Evolutionary conservation across 1,284 basidiomycete genomes (phyloP).

Genomic region (Apiotrichum laibachii): DNA sequence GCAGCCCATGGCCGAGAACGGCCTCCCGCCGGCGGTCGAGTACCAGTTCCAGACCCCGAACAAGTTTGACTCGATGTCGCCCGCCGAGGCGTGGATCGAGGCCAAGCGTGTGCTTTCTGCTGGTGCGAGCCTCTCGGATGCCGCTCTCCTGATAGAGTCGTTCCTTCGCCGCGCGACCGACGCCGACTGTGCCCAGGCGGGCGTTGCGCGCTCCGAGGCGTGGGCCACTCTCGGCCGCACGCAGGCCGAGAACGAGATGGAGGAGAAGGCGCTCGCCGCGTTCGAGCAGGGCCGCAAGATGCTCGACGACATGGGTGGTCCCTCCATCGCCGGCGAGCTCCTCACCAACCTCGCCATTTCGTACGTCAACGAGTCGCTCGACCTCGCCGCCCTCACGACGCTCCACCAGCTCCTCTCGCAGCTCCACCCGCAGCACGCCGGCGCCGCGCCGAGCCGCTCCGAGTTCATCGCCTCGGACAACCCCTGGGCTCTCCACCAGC

Average conservation of each 20-base stretch:
- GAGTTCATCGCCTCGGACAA: conserved; percentile 50
- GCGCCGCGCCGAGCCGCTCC: conserved; percentile 38
- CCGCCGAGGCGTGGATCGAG: conserved; percentile 30
- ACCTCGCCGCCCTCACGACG: conserved; percentile 81
- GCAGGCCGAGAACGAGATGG: conserved; percentile 89
- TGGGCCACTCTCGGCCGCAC: conserved; percentile 94
- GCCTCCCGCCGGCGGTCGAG: conserved; percentile 65
- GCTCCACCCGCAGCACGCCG: conserved; percentile 65
- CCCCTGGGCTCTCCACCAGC: conserved; percentile 81
- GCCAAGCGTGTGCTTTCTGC: conserved; percentile 60
- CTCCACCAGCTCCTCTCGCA: conserved; percentile 82
- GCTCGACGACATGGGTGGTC: conserved; percentile 63
- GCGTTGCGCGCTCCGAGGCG: conserved; percentile 63
- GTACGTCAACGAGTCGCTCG: conserved; percentile 93
- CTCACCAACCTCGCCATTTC: conserved; percentile 92
- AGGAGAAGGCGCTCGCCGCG: conserved; percentile 57
- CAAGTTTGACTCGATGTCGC: conserved; percentile 19
- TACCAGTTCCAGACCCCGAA: conserved; percentile 68
- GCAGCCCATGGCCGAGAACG: conserved; percentile 58
- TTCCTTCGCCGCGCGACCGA: conserved; percentile 60
- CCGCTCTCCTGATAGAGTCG: conserved; percentile 77
- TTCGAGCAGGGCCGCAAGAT: conserved; percentile 68
- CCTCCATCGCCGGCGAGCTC: conserved; percentile 65
- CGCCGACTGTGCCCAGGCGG: conserved; percentile 42
- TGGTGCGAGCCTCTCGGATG: conserved; percentile 81